Evolutionary conservation across 495 filamentous ascomycete species (phyloP).

Genomic region (Neurospora sp.): DNA sequence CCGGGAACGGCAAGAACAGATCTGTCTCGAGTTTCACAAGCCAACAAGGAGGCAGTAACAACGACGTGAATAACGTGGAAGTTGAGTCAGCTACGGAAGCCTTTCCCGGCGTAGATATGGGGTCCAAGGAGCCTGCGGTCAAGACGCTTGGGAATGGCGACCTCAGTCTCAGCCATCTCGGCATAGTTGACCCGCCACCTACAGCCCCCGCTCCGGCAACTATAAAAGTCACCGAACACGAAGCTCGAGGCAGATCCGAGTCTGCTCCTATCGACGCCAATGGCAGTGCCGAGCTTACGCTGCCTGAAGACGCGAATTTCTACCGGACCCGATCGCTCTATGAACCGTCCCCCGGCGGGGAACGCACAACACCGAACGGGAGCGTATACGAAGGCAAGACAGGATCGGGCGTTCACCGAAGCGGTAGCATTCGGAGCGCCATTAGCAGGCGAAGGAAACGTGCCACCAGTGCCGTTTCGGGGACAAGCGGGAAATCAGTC

Average conservation of each 20-base stretch:
- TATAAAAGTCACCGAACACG: slow-evolving; percentile 35
- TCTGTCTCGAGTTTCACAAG: slow-evolving; percentile 17
- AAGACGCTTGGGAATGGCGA: slow-evolving; percentile 87
- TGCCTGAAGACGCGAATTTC: slow-evolving; percentile 21
- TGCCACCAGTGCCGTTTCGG: slow-evolving; percentile 75
- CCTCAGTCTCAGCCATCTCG: slow-evolving; percentile 74
- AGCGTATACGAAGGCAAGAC: slow-evolving; percentile 61
- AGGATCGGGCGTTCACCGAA: slow-evolving; percentile 47
- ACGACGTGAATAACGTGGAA: slow-evolving; percentile 34
- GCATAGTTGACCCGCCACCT: slow-evolving; percentile 47
- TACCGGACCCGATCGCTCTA: slow-evolving; percentile 32
- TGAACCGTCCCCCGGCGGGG: slow-evolving; percentile 38
- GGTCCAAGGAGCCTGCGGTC: slow-evolving; percentile 62
- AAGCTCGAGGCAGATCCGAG: slow-evolving; percentile 30
- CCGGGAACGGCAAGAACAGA: slow-evolving; percentile 30
- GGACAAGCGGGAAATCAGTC: slow-evolving; percentile 42
- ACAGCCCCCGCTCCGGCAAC: slow-evolving; percentile 28
- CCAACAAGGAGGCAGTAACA: slow-evolving; percentile 10
- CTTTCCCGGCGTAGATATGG: slow-evolving; percentile 26
- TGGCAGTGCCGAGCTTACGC: slow-evolving; percentile 10
- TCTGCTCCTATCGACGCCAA: slow-evolving; percentile 32
- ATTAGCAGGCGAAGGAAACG: slow-evolving; percentile 62
- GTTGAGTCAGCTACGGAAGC: slow-evolving; percentile 33
- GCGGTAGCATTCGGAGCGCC: slow-evolving; percentile 73
- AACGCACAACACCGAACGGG: slow-evolving; percentile 53